Evolutionary conservation across 148 eudicot species (phyloP).

Genomic region (Drosera capensis): DNA sequence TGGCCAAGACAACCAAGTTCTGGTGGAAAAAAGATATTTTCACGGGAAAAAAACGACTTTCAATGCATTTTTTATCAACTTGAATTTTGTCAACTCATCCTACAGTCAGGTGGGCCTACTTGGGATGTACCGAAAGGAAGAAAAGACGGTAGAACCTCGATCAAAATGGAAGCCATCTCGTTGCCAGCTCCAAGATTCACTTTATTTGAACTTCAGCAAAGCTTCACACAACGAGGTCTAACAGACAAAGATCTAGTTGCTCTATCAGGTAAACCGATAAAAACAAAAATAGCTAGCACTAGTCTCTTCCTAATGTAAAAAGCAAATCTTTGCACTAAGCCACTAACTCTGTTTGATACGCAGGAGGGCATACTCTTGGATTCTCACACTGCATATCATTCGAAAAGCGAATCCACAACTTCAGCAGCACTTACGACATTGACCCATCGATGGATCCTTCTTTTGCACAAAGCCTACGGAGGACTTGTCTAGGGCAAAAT

Average conservation of each 20-base stretch:
- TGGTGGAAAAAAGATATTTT: too few species aligned
- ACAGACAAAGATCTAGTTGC: constrained; percentile 63
- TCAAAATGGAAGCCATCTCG: constrained; percentile 53
- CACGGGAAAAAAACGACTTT: too few species aligned
- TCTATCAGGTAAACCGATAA: constrained; percentile 50
- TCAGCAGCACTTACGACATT: constrained; percentile 32
- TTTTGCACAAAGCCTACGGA: constrained; percentile 33
- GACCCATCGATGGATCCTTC: constrained; percentile 50
- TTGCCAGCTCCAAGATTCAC: constrained; percentile 78
- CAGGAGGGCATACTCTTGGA: constrained; percentile 88
- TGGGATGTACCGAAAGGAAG: constrained; percentile 91
- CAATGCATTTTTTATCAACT: too few species aligned
- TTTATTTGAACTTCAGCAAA: constrained; percentile 73
- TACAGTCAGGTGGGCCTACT: constrained; percentile 71
- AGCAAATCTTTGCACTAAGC: too few species aligned
- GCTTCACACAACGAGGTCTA: constrained; percentile 66
- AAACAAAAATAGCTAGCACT: neutral
- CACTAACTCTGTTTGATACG: neutral
- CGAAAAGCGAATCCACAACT: constrained; percentile 46
- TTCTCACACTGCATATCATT: constrained; percentile 89
- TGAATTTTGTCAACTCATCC: too few species aligned
- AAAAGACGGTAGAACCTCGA: constrained; percentile 78
- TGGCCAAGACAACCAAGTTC: too few species aligned
- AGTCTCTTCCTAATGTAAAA: neutral
- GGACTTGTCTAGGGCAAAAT: constrained; percentile 25